Evolutionary conservation across 2,329 filamentous ascomycete genomes (phyloP), one percentile per base, ranked within the genome.

Genomic region (Sporothrix phasma): DNA sequence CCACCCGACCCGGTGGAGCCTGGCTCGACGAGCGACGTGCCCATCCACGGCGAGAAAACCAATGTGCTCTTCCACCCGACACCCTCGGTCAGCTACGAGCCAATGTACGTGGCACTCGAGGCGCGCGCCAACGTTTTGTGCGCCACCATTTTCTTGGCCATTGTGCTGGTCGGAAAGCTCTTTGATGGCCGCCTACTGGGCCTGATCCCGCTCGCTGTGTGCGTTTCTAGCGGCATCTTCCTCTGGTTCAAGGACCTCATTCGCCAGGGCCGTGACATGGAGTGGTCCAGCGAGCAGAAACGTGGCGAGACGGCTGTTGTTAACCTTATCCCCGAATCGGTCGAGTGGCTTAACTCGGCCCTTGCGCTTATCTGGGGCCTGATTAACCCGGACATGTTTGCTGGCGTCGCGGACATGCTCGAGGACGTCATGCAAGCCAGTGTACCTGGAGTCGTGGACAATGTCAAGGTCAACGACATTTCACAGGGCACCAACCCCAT

Each of bases 391-490:
- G 93, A 97, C 49, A 95, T 97, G 89, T 94, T 99, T 74, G 80
- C 85, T n/a, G 84, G 85, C 5, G 84, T 97, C 8, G 92, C 92
- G n/a, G 94, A 97, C 72, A 97, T 90, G 13, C 83, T 94, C 5
- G 90, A 94, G 76, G 93, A 97, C 73, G 89, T 97, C 69, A 97
- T 97, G 93, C 92, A 95, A 73, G 93, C 92, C 22, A 96, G 91
- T 0, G 89, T 97, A 0, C 94, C 94, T 0, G 86, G 88, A 1
- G 79, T 97, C 45, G 92, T 99, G 68, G 92, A 97, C 74, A 94
- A 96, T 69, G 92, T 99, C 53, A 89, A 93, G 69, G 90, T 97
- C 24, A 92, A 92, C 66, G 92, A 97, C 70, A 96, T 99, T 70
- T 90, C 91, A 59, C 94, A 97, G 75, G 94, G 94, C 31, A 90